Evolutionary conservation across 768 basidiomycete species (phyloP).

Genomic region (Lactifluus echinatus): DNA sequence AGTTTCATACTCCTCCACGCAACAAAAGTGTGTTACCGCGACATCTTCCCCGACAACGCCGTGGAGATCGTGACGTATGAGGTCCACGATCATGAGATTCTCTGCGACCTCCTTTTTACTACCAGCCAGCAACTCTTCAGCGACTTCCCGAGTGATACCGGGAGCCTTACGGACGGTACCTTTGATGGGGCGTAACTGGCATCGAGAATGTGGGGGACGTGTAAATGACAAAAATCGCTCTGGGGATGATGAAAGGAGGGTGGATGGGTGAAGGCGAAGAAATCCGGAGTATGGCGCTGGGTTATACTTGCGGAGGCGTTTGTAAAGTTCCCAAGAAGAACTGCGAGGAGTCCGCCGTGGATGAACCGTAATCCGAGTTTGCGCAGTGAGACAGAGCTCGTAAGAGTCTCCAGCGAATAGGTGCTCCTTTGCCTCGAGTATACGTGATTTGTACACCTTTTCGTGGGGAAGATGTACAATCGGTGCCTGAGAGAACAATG

Average conservation of each 20-base stretch:
- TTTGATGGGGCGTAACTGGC: constrained; percentile 90
- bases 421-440: constrained; percentile 60
- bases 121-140: constrained; percentile 53
- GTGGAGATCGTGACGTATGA: constrained; percentile 89
- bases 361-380: constrained; percentile 44
- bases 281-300: constrained; percentile 87
- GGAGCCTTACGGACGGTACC: constrained; percentile 76
- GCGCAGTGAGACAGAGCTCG: constrained; percentile 84
- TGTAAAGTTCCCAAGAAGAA: constrained; percentile 70
- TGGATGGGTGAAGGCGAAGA: constrained; percentile 66
- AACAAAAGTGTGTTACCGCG: constrained; percentile 74
- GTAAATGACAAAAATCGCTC: constrained; percentile 84
- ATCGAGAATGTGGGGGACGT: constrained; percentile 52
- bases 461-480: constrained; percentile 48
- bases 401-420: constrained; percentile 85
- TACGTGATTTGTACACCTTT: constrained; percentile 54
- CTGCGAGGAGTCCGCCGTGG: constrained; percentile 23
- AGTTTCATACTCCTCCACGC: constrained; percentile 85
- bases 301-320: constrained; percentile 60
- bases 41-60: constrained; percentile 78
- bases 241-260: constrained; percentile 79
- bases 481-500: constrained; percentile 16
- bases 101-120: constrained; percentile 88
- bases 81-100: constrained; percentile 97
- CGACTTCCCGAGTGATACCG: constrained; percentile 51